Conservation (phyloP, 1,284 basidiomycete species). For the Cryptococcus sp. region DNA sequence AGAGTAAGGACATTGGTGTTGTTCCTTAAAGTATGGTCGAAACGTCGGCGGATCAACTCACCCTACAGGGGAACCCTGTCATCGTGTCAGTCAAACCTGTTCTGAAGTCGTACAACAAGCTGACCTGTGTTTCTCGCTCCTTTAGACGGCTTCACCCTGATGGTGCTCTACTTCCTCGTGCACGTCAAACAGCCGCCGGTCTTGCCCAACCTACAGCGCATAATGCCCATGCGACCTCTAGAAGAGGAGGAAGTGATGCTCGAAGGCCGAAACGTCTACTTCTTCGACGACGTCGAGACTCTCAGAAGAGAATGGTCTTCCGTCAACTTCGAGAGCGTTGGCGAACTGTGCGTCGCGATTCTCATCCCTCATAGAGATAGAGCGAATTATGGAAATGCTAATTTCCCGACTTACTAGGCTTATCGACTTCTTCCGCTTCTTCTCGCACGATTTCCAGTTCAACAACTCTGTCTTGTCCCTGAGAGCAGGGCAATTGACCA, state of each 20-base stretch:
- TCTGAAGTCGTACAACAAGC: not conserved
- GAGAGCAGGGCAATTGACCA: constrained; percentile 82
- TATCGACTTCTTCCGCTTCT: constrained; percentile 98
- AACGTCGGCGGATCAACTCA: constrained; percentile 96
- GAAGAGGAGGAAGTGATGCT: constrained; percentile 86
- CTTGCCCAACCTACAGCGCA: constrained; percentile 85
- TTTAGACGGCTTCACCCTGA: constrained; percentile 85
- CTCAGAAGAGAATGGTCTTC: constrained; percentile 89
- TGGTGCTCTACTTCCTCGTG: constrained; percentile 95
- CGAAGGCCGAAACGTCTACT: constrained; percentile 83
- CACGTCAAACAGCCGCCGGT: constrained; percentile 96
- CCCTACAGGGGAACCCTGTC: constrained; percentile 95
- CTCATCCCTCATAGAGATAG: too few relatives aligned
- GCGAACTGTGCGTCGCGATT: constrained; percentile 74
- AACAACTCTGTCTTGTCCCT: constrained; percentile 90
- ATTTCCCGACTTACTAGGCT: constrained; percentile 59
- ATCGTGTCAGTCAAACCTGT: constrained; percentile 60
- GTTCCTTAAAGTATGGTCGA: constrained; percentile 99
- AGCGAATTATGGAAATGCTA: not conserved
- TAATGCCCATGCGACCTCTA: constrained; percentile 80
- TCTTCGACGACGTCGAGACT: constrained; percentile 93
- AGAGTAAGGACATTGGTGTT: constrained; percentile 91
- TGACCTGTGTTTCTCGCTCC: not conserved
- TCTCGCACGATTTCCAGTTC: constrained; percentile 89
- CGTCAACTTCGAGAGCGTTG: constrained; percentile 88